Base-by-base conservation (phyloP, 495 filamentous ascomycete species). In the Lophiotrema nucula region DNA sequence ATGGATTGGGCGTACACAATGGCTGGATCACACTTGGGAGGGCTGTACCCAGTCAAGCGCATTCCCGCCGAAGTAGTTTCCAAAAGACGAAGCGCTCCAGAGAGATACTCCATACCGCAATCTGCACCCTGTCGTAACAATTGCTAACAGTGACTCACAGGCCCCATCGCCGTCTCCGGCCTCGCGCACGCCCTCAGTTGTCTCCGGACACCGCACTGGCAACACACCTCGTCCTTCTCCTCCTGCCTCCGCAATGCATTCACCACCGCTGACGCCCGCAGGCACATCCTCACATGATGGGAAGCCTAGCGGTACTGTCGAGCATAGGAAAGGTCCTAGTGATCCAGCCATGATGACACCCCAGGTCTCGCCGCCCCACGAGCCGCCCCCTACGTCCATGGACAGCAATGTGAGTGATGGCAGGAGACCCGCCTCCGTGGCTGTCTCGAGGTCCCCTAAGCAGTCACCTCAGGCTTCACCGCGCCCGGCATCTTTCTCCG, bases 231-330 rank as follows among this genome's bases (percentile, higher is more conserved):
- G 72, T 58, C 63, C 71, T 25, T 81, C 80, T 43, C 78, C 79
- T 43, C 73, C 77, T 25, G 64, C 75, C 22, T 78, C 85, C 45
- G 79, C 84, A 43, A 84, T 92, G 77, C 86, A 92, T 61, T 93
- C 91, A 13, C 93, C 93, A 57, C 91, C 90, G 21, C 81, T 97
- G 13, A 96, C 92, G 3, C 92, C 93, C 26, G 85, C 90, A 27
- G 89, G 82, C 13, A 89, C 88, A 38, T 71, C 76, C 56, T 82
- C 80, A 50, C 67, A 45, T 62, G 64, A 24, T 60, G 57, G 53
- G 38, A 56, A 56, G 11, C 12, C 51, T 44, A 24, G 39, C 35
- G 15, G 27, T 19, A 4, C 16, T 54, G 43, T 23, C n/a, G 47
- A 65, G 16, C 23, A 67, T 27, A 58, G 53, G 22, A 60, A 60